phyloP scores from a whole-genome alignment of 768 basidiomycete species.

The Rhodotorula graminis region DNA sequence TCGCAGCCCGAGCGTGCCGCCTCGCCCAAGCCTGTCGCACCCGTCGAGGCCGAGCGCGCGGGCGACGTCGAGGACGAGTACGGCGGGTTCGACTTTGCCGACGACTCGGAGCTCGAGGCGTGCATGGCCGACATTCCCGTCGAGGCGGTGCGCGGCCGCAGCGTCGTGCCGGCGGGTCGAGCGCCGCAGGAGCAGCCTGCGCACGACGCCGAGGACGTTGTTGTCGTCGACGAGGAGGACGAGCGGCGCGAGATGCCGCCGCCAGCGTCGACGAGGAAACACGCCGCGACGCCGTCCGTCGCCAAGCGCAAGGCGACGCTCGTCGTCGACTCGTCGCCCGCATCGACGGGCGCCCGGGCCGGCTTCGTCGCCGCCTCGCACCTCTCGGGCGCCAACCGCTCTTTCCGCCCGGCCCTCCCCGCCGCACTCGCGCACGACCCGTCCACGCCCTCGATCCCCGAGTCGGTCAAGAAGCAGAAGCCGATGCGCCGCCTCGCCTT shows the following conservation, averaged over 20 bases:
- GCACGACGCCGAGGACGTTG: not conserved
- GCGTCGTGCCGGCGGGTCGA: not conserved
- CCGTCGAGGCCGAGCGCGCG: not conserved
- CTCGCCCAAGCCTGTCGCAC: not conserved
- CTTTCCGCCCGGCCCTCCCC: not conserved
- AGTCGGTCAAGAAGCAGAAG: not conserved
- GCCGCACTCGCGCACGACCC: not conserved
- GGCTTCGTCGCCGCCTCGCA: not conserved
- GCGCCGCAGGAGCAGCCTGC: not conserved
- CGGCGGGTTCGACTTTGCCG: slow-evolving; percentile 1
- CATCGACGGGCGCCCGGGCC: too few species aligned
- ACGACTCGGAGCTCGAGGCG: not conserved
- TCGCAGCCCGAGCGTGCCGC: not conserved
- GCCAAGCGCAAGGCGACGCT: not conserved
- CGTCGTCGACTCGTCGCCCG: not conserved
- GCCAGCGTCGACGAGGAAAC: not conserved
- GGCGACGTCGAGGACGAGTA: not conserved
- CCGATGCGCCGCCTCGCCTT: slow-evolving; percentile 31
- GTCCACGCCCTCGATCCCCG: not conserved
- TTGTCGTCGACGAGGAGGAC: not conserved
- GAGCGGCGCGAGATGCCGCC: not conserved
- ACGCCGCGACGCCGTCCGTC: not conserved
- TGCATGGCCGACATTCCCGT: slow-evolving; percentile 1
- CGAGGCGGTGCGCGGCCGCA: not conserved
- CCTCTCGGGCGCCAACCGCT: not conserved